These are phyloP conservation scores for Tetramitus jugosus DNA, from an alignment of 208 protist species.

Conservation along the genomic window DNA sequence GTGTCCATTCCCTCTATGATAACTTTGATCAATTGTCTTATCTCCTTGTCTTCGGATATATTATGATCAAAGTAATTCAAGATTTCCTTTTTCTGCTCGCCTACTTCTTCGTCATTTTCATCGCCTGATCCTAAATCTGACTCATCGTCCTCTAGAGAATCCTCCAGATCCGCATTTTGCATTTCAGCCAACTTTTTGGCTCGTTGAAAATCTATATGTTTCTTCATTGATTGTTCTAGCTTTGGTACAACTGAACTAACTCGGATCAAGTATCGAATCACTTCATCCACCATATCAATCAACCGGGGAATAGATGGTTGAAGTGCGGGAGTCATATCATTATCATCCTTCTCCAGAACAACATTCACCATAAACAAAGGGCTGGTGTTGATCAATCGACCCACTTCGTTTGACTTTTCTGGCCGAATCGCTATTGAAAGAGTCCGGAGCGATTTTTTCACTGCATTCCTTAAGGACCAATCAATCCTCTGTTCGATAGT, in stretches of 20 bases:
- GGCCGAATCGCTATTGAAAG: constrained; percentile 74
- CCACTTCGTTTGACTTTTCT: constrained; percentile 42
- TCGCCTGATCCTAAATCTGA: too few relatives aligned
- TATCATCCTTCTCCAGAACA: constrained; percentile 64
- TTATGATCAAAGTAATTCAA: constrained; percentile 79
- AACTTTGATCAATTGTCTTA: constrained; percentile 59
- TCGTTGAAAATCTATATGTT: constrained; percentile 41
- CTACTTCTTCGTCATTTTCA: constrained; percentile 24
- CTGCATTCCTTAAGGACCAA: constrained; percentile 80
- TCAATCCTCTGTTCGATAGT: constrained; percentile 83
- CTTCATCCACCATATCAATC: constrained; percentile 70
- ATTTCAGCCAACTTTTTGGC: constrained; percentile 54
- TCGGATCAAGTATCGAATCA: constrained; percentile 77
- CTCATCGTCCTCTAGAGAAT: constrained; percentile 58
- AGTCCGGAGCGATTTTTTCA: constrained; percentile 80
- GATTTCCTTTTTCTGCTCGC: neutral
- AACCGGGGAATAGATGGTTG: constrained; percentile 74
- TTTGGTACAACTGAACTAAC: constrained; percentile 70
- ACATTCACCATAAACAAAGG: constrained; percentile 85
- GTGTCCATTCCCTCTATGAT: constrained; percentile 70
- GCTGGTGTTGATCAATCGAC: constrained; percentile 32
- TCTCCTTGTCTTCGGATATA: constrained; percentile 84
- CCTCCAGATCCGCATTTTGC: constrained; percentile 43
- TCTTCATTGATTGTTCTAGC: constrained; percentile 64
- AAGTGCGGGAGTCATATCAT: constrained; percentile 70